A percentile compares a stretch with the other conserved stretches of the same genome.
phyloP scores from a whole-genome alignment of 1,284 basidiomycete genomes.

The Pseudozyma thailandica region DNA sequence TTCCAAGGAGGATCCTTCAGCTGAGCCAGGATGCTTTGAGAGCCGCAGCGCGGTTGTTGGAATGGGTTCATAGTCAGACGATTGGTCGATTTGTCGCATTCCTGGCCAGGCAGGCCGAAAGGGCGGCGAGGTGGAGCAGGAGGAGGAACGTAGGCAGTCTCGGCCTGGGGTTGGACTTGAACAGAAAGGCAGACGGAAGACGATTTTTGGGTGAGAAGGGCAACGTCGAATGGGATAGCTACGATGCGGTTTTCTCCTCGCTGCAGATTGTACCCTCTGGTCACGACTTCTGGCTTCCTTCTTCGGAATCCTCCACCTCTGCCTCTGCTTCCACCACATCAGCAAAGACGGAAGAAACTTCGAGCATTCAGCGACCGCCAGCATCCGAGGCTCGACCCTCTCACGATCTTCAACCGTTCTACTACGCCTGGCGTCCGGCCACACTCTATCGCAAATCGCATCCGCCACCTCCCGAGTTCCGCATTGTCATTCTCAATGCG shows the following conservation, averaged over 20 bases:
- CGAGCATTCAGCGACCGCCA: conserved; percentile 1
- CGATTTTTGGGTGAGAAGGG: conserved; percentile 24
- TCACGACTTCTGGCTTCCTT: conserved; percentile 69
- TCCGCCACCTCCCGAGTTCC: conserved; percentile 85
- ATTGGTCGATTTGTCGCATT: background rate
- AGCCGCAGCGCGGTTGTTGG: background rate
- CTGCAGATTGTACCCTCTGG: conserved; percentile 82
- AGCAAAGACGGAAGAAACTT: background rate
- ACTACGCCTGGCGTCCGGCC: conserved; percentile 89
- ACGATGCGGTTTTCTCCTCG: conserved; percentile 40
- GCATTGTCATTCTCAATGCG: conserved; percentile 76
- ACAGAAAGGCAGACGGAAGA: conserved; percentile 14
- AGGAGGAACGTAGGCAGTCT: conserved; percentile 8
- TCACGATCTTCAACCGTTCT: conserved; percentile 74
- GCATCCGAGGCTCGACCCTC: background rate
- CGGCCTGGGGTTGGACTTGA: conserved; percentile 5
- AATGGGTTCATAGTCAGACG: conserved; percentile 3
- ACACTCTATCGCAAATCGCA: conserved; percentile 83
- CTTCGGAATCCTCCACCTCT: conserved; percentile 2
- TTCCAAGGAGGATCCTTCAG: conserved; percentile 41
- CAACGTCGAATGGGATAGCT: conserved; percentile 27
- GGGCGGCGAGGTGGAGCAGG: background rate
- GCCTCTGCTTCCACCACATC: background rate
- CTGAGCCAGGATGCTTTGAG: conserved; percentile 15
- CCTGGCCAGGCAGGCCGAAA: background rate